Conservation (phyloP, 306 rosid species). For the Dalbergia cochinchinensis region DNA sequence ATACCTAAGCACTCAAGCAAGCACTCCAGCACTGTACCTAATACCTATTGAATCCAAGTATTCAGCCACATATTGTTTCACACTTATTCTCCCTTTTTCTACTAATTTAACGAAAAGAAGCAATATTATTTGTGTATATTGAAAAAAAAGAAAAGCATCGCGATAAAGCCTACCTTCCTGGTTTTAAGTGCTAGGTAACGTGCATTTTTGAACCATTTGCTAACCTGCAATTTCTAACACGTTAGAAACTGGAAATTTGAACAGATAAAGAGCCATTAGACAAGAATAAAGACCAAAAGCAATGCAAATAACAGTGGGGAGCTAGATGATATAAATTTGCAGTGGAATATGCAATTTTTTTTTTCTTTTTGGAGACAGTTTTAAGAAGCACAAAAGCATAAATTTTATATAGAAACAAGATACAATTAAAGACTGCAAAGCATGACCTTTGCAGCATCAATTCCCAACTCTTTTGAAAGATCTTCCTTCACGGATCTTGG, state of each 20-base stretch:
- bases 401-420: background rate
- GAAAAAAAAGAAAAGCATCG: conserved; percentile 3
- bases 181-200: conserved; percentile 85
- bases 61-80: too few relatives aligned
- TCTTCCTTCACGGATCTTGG: conserved; percentile 74
- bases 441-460: conserved; percentile 84
- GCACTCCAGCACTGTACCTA: too few relatives aligned
- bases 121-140: background rate
- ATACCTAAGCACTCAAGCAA: too few relatives aligned
- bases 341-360: conserved; percentile 14
- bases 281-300: conserved; percentile 21
- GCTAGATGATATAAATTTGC: conserved; percentile 12
- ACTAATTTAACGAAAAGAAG: background rate
- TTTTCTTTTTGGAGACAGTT: too few relatives aligned
- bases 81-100: too few relatives aligned
- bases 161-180: conserved; percentile 69
- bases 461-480: conserved; percentile 84
- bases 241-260: conserved; percentile 35
- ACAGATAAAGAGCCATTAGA: conserved; percentile 17
- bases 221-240: conserved; percentile 66
- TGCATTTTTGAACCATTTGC: conserved; percentile 98
- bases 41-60: too few relatives aligned
- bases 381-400: too few relatives aligned
- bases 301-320: conserved; percentile 21
- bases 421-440: conserved; percentile 16